These are phyloP conservation scores for Symbiotaphrina buchneri DNA, from an alignment of 495 filamentous ascomycete genomes.

Conservation along the genomic window DNA sequence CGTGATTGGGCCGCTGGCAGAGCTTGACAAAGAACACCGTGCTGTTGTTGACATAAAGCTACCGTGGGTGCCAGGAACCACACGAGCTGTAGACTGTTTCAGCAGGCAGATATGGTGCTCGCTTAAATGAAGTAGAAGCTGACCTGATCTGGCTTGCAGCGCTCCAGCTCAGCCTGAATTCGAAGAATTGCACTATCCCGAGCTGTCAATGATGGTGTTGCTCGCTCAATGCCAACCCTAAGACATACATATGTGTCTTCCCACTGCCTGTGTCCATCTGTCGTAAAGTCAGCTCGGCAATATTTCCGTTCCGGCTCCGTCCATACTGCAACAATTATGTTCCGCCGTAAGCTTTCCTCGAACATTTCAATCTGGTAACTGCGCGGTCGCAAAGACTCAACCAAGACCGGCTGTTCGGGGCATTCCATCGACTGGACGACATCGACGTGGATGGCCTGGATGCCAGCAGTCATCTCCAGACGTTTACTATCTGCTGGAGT, in stretches of 20 bases:
- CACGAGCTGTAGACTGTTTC: conserved; percentile 27
- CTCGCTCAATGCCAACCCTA: conserved; percentile 9
- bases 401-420: too few relatives aligned
- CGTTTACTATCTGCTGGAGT: too few relatives aligned
- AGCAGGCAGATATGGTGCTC: conserved; percentile 1
- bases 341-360: conserved; percentile 50
- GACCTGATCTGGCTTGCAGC: conserved; percentile 33
- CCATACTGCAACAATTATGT: conserved; percentile 63
- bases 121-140: conserved; percentile 6
- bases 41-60: conserved; percentile 51
- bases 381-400: conserved; percentile 21
- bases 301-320: neutral
- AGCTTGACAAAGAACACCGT: conserved; percentile 32
- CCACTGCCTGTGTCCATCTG: conserved; percentile 90
- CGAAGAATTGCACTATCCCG: conserved; percentile 46
- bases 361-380: conserved; percentile 86
- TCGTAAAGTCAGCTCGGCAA: neutral
- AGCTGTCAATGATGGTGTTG: neutral
- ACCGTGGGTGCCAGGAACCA: conserved; percentile 81
- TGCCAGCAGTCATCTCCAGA: too few relatives aligned
- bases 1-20: conserved; percentile 38
- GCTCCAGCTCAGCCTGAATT: conserved; percentile 55
- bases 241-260: conserved; percentile 64
- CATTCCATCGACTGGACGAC: too few relatives aligned
- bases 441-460: too few relatives aligned